These are phyloP conservation scores for Fusarium camptoceras DNA, from an alignment of 2,329 filamentous ascomycete genomes.

Conservation along the genomic window DNA sequence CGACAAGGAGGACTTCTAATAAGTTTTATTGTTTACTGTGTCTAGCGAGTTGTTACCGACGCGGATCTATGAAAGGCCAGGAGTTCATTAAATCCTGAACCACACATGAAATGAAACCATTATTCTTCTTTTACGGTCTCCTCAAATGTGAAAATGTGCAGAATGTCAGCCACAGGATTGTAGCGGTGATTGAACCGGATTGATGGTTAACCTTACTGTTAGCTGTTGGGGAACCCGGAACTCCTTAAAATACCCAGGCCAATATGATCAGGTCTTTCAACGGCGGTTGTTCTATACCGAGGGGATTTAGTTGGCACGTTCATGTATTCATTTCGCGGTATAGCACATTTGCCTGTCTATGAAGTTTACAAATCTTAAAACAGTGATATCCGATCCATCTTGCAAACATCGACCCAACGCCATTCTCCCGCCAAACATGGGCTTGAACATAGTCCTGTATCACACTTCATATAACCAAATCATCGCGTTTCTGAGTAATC, in stretches of 20 bases:
- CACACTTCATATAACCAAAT: constrained; percentile 21
- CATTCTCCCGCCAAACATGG: constrained; percentile 32
- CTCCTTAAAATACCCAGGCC: background rate
- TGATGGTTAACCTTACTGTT: background rate
- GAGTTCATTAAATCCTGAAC: background rate
- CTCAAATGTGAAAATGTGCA: background rate
- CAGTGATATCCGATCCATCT: constrained; percentile 12
- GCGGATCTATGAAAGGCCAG: background rate
- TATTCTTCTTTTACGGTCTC: too few relatives aligned
- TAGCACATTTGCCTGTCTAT: constrained; percentile 6
- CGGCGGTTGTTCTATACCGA: background rate
- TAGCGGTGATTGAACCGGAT: background rate
- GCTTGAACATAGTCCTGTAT: constrained; percentile 25
- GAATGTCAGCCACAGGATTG: too few relatives aligned
- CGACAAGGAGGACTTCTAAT: constrained; percentile 44
- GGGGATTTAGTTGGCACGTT: background rate
- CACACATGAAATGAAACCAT: background rate
- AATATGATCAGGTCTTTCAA: too few relatives aligned
- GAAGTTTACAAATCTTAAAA: constrained; percentile 13
- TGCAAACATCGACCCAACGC: constrained; percentile 41
- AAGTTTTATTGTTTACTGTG: background rate
- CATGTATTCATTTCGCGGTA: background rate
- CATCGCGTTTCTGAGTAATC: constrained; percentile 75
- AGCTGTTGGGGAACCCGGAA: background rate
- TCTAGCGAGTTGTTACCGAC: background rate